A percentile compares a stretch with the other conserved stretches of the same genome.
Evolutionary conservation across 75 land plant genomes (phyloP).

Genomic region (Pinus albicaulis): DNA sequence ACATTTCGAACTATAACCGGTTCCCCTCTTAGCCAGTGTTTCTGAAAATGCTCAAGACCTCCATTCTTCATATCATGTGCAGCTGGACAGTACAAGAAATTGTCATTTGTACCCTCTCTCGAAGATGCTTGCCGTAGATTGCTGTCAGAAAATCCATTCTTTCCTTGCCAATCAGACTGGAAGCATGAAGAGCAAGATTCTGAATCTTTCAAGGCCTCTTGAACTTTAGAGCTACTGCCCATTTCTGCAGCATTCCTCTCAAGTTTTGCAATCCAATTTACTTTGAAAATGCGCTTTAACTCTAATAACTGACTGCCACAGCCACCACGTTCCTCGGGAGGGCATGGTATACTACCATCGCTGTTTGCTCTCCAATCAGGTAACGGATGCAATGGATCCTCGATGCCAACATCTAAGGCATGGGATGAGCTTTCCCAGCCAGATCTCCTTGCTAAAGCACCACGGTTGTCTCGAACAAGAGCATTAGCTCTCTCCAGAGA

Average conservation of each 20-base stretch:
- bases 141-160: neutral
- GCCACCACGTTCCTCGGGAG: slow-evolving; percentile 19
- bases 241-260: neutral
- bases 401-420: neutral
- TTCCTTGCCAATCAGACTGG: slow-evolving; percentile 1
- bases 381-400: neutral
- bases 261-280: slow-evolving; percentile 14
- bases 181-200: slow-evolving; percentile 25
- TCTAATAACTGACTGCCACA: slow-evolving; percentile 16
- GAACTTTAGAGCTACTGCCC: neutral
- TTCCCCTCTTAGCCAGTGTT: slow-evolving; percentile 75
- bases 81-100: slow-evolving; percentile 68
- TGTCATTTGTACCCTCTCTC: slow-evolving; percentile 54
- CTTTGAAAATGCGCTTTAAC: slow-evolving; percentile 21
- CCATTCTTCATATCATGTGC: slow-evolving; percentile 22
- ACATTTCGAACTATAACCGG: slow-evolving; percentile 84
- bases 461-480: slow-evolving; percentile 14
- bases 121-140: slow-evolving; percentile 54
- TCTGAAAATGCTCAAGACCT: slow-evolving; percentile 73
- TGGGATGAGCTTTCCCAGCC: neutral
- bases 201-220: slow-evolving; percentile 7
- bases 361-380: slow-evolving; percentile 20
- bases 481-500: slow-evolving; percentile 8
- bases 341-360: slow-evolving; percentile 31
- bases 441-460: slow-evolving; percentile 1